Percentiles rank a stretch among this genome's conserved stretches.
Conservation (phyloP, 2,329 filamentous ascomycete species). For the Stachybotrys chlorohalonatus region DNA sequence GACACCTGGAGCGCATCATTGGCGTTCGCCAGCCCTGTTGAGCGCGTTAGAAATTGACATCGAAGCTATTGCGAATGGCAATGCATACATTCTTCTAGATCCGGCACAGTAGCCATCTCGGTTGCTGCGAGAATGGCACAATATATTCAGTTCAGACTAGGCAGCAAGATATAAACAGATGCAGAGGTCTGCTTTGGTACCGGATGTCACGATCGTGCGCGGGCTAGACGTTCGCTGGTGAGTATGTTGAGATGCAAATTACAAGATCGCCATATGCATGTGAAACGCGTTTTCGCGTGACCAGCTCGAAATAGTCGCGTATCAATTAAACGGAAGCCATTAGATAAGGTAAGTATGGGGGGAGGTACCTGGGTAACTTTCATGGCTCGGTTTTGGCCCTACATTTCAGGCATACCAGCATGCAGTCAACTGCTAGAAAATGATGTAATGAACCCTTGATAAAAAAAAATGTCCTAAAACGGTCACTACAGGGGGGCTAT, state of each 20-base stretch:
- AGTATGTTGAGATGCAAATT: not conserved
- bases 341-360: not conserved
- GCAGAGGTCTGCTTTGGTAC: too few species aligned
- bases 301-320: not conserved
- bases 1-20: conserved; percentile 56
- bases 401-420: not conserved
- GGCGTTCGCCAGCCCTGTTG: conserved; percentile 48
- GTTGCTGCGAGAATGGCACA: not conserved
- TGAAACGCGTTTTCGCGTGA: not conserved
- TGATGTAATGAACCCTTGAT: not conserved
- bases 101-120: conserved; percentile 19
- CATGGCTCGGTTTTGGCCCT: not conserved
- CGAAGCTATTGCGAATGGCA: not conserved
- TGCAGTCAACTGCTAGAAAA: not conserved
- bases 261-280: not conserved
- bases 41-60: conserved; percentile 8
- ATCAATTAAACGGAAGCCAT: not conserved
- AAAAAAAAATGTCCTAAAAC: not conserved
- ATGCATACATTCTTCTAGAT: conserved; percentile 24
- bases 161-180: too few species aligned
- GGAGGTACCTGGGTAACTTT: not conserved
- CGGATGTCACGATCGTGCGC: too few species aligned
- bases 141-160: too few species aligned
- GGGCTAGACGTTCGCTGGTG: not conserved
- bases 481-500: not conserved